Percentiles rank a stretch among this genome's conserved stretches.
These are phyloP conservation scores for Colletotrichum cuscutae DNA, from an alignment of 2,329 filamentous ascomycete genomes.

Conservation along the genomic window DNA sequence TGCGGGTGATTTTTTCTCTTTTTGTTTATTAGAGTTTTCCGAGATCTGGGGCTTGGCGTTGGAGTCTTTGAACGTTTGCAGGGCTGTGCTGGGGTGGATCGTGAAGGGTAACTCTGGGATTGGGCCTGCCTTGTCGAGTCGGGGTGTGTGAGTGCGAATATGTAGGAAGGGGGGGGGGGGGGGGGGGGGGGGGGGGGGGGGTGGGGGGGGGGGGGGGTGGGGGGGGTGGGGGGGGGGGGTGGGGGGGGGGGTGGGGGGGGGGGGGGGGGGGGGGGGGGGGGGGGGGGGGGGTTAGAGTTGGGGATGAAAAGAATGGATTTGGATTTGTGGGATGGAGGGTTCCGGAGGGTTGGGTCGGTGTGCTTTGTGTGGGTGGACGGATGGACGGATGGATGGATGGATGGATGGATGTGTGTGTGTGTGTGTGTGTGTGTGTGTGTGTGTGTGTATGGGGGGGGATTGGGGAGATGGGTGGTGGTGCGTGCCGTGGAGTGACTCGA, in stretches of 20 bases:
- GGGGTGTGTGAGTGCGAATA: not conserved
- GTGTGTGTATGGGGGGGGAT: too few relatives aligned
- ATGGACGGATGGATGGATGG: too few relatives aligned
- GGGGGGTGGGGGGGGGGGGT: too few relatives aligned
- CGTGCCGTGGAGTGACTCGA: not conserved
- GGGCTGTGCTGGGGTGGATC: not conserved
- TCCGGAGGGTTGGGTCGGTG: not conserved
- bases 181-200: too few relatives aligned
- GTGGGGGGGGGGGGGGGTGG: too few relatives aligned
- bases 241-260: too few relatives aligned
- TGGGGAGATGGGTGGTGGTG: not conserved
- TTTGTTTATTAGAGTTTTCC: not conserved
- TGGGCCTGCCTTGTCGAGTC: not conserved
- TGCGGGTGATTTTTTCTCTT: not conserved
- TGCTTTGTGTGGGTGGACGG: not conserved
- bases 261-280: too few relatives aligned
- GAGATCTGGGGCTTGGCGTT: not conserved
- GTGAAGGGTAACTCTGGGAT: not conserved
- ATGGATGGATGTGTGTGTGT: too few relatives aligned
- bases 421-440: too few relatives aligned
- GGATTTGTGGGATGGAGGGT: not conserved
- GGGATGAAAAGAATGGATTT: not conserved
- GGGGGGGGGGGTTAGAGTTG: too few relatives aligned
- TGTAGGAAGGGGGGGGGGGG: too few relatives aligned
- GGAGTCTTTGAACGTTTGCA: not conserved